A percentile compares a stretch with the other conserved stretches of the same genome.
These are phyloP conservation scores for Aphanomyces stellatus DNA, from an alignment of 352 stramenopile genomes.

Conservation along the genomic window DNA sequence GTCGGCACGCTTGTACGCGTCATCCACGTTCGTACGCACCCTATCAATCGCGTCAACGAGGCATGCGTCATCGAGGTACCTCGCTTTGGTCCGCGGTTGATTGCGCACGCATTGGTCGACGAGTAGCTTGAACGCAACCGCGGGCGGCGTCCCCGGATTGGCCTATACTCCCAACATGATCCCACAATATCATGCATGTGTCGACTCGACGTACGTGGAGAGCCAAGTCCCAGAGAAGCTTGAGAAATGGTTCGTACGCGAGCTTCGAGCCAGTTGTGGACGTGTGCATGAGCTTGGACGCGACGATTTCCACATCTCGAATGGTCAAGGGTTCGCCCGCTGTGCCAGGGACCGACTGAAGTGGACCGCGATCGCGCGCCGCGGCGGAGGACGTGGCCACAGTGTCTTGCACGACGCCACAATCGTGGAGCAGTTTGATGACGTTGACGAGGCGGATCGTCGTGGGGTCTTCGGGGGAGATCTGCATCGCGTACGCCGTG, in stretches of 20 bases:
- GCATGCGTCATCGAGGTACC: no score
- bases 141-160: neutral
- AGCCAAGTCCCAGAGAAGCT: conserved; percentile 54
- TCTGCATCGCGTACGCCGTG: conserved; percentile 57
- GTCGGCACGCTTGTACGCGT: neutral
- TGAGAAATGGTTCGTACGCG: conserved; percentile 59
- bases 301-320: conserved; percentile 64
- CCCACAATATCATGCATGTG: no score
- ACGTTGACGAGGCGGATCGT: conserved; percentile 56
- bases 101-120: conserved; percentile 32
- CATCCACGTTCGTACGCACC: neutral
- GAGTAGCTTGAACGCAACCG: conserved; percentile 5
- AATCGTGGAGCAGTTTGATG: conserved; percentile 70
- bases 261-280: conserved; percentile 62
- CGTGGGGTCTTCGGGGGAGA: conserved; percentile 69
- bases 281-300: conserved; percentile 44
- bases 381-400: conserved; percentile 8
- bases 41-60: no score
- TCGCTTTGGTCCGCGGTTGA: conserved; percentile 37
- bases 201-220: conserved; percentile 39
- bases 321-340: no score
- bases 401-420: conserved; percentile 23
- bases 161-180: neutral
- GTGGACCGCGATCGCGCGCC: neutral
- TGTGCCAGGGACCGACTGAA: neutral